Evolutionary conservation across 768 basidiomycete genomes (phyloP), one percentile per base, ranked within the genome.

Genomic region (Boletus fagicola): DNA sequence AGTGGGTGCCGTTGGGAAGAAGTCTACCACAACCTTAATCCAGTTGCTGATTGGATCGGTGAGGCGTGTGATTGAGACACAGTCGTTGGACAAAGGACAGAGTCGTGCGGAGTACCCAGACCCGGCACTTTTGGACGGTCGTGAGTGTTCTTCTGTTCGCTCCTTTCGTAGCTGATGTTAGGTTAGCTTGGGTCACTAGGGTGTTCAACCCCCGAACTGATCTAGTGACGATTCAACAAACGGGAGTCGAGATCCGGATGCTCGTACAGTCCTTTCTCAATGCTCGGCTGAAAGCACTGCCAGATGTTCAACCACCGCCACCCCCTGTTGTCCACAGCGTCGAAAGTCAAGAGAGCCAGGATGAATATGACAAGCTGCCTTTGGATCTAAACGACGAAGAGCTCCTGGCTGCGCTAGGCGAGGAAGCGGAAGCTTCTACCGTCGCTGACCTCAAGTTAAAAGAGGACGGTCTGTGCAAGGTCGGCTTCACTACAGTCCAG

Each of bases 331-430:
- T 46, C 58, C 33, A 66, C 66, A 36, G 59, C 45, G 16, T 59
- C 18, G 81, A 81, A 38, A 80, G 78, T 44, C 82, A 83, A 64
- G 91, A 92, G 58, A 92, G 87, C 60, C 90, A 94, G 65, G 90
- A 92, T 54, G 84, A 87, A 51, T 93, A 84, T 60, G 83, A 80
- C 16, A 74, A 76, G 44, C 65, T 86, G 40, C 80, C 83, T 58
- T 72, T 87, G 47, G 83, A 87, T 53, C 75, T 85, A 24, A 74
- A 81, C 51, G 88, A 91, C 62, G 85, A 84, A 22, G 78, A 76
- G 16, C 67, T 89, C 1, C 64, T 80, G 18, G 84, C 82, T 30
- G 76, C 84, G 8, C 75, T 89, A 8, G 81, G 77, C 18, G 75
- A 72, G 11, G 72, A 68, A 15, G 69, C 57, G 2, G 63, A 65